Evolutionary conservation across 1,139 yeast genomes (phyloP).

Genomic region (Yamadazyma sp.): DNA sequence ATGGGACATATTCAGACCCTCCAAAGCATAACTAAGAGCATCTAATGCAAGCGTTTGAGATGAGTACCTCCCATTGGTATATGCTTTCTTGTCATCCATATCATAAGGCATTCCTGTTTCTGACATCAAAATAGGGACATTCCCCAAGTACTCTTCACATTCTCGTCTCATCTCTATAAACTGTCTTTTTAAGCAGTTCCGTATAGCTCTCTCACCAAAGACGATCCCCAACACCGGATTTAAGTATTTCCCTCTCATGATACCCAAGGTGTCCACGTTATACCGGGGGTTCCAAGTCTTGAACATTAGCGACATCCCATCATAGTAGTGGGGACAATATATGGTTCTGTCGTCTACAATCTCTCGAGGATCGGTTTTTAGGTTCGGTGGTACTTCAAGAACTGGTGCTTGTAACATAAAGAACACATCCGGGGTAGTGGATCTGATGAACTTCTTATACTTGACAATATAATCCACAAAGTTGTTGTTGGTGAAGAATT

Average conservation of each 20-base stretch:
- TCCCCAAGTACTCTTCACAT: conserved; percentile 57
- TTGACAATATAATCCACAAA: conserved; percentile 59
- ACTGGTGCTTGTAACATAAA: conserved; percentile 83
- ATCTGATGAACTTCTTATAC: conserved; percentile 51
- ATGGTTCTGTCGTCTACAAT: conserved; percentile 65
- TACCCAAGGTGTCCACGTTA: conserved; percentile 88
- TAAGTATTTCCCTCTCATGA: conserved; percentile 74
- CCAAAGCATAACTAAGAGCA: conserved; percentile 77
- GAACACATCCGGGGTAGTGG: conserved; percentile 45
- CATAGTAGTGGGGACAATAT: conserved; percentile 87
- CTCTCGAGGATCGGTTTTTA: conserved; percentile 48
- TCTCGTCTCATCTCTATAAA: conserved; percentile 63
- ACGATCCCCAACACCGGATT: conserved; percentile 79
- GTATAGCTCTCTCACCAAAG: conserved; percentile 75
- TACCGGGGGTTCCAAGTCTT: conserved; percentile 75
- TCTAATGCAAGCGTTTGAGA: conserved; percentile 83
- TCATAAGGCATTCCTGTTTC: conserved; percentile 99
- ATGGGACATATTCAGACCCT: conserved; percentile 66
- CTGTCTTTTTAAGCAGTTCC: conserved; percentile 70
- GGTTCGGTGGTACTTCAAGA: conserved; percentile 71
- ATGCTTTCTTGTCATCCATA: conserved; percentile 79
- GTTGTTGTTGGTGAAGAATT: conserved; percentile 60
- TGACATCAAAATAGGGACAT: conserved; percentile 72
- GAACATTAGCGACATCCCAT: conserved; percentile 89
- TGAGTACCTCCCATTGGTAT: conserved; percentile 57